Percentiles rank a stretch among this genome's conserved stretches.
phyloP scores from a whole-genome alignment of 2,329 filamentous ascomycete species.

The Bipolaris victoriae region DNA sequence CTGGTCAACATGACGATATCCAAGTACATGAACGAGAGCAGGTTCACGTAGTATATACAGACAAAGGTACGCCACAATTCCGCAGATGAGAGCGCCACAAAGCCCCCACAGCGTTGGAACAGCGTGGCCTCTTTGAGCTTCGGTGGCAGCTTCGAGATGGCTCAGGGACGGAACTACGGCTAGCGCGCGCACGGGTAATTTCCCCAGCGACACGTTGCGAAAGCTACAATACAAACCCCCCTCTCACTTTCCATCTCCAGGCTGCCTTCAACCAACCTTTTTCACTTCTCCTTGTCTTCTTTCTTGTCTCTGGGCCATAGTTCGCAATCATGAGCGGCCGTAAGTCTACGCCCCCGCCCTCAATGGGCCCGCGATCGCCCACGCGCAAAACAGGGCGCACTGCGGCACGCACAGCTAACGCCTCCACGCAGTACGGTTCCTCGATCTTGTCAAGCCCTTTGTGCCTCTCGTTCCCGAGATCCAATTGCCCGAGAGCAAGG shows the following conservation, averaged over 20 bases:
- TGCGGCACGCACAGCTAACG: constrained; percentile 28
- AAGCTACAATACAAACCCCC: constrained; percentile 37
- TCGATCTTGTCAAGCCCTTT: constrained; percentile 99
- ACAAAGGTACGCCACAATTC: not conserved
- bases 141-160: constrained; percentile 27
- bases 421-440: constrained; percentile 80
- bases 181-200: constrained; percentile 28
- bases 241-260: constrained; percentile 39
- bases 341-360: constrained; percentile 52
- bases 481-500: constrained; percentile 83
- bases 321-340: constrained; percentile 64
- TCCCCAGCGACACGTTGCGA: constrained; percentile 43
- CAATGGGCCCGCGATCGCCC: constrained; percentile 25
- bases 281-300: constrained; percentile 42
- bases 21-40: not conserved
- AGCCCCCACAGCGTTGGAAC: constrained; percentile 17
- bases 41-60: not conserved
- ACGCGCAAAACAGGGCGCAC: constrained; percentile 18
- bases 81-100: not conserved
- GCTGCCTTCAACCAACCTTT: constrained; percentile 33
- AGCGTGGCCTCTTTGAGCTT: constrained; percentile 31
- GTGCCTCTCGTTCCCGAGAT: constrained; percentile 99
- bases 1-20: not conserved
- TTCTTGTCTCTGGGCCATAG: constrained; percentile 40
- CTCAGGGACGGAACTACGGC: constrained; percentile 37